phyloP scores from a whole-genome alignment of 306 rosid genomes.

The Trifolium fragiferum region DNA sequence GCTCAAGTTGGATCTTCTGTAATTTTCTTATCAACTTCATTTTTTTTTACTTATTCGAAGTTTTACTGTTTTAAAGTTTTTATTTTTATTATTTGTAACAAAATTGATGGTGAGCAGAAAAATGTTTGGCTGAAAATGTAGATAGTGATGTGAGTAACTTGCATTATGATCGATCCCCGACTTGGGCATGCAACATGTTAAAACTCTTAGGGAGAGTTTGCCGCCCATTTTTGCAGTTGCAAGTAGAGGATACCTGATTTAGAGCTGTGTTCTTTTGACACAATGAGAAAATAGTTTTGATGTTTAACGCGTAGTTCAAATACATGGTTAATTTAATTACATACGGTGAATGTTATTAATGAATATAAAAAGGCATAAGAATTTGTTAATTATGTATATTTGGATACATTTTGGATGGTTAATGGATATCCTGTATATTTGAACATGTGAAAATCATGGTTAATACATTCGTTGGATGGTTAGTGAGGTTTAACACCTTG shows the following conservation, averaged over 20 bases:
- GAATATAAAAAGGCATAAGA: background rate
- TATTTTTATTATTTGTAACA: background rate
- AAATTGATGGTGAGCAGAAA: conserved; percentile 19
- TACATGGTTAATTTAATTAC: background rate
- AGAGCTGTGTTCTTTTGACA: background rate
- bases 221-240: no score
- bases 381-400: background rate
- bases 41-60: background rate
- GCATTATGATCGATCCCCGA: background rate
- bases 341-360: background rate
- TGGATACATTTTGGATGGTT: background rate
- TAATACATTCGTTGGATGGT: background rate
- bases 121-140: conserved; percentile 31
- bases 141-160: background rate
- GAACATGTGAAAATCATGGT: background rate
- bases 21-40: conserved; percentile 38
- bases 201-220: no score
- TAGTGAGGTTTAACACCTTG: background rate
- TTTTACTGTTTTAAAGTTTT: background rate
- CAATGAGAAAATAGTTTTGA: background rate
- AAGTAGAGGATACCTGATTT: no score
- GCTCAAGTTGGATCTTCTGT: conserved; percentile 93
- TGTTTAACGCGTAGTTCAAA: background rate
- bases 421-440: background rate
- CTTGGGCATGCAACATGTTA: no score